Evolutionary conservation across 768 basidiomycete genomes (phyloP).

Genomic region (Mycena metata): DNA sequence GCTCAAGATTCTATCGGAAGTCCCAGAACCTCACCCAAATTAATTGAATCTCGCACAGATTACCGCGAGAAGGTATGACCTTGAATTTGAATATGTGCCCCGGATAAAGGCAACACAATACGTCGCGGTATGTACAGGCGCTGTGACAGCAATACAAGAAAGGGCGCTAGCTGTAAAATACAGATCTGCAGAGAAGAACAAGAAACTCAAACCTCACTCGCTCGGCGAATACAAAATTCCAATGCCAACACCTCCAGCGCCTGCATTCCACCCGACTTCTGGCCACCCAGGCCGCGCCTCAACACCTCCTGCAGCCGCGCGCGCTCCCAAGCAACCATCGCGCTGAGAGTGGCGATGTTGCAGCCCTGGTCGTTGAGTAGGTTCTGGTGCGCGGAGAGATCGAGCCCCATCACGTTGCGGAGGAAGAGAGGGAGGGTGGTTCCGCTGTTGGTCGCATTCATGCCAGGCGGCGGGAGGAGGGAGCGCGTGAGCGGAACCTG

Average conservation of each 20-base stretch:
- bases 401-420: conserved; percentile 29
- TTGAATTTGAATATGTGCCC: not conserved
- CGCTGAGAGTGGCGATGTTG: not conserved
- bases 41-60: conserved; percentile 56
- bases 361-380: conserved; percentile 14
- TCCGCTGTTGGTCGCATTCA: not conserved
- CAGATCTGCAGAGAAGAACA: too few relatives aligned
- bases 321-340: not conserved
- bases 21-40: too few relatives aligned
- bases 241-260: conserved; percentile 24
- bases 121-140: too few relatives aligned
- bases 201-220: too few relatives aligned
- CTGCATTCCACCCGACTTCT: not conserved
- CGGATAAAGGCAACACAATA: too few relatives aligned
- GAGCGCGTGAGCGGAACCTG: not conserved
- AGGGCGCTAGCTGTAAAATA: too few relatives aligned
- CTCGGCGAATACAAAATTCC: conserved; percentile 1
- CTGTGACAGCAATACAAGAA: too few relatives aligned
- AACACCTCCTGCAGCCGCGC: not conserved
- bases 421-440: conserved; percentile 15
- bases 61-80: conserved; percentile 82
- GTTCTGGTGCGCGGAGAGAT: conserved; percentile 5
- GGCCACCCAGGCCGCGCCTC: not conserved
- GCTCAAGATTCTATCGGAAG: too few relatives aligned
- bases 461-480: not conserved